Percentiles rank a stretch among this genome's conserved stretches.
Evolutionary conservation across 2,329 filamentous ascomycete genomes (phyloP).

Genomic region (Bipolaris bicolor): DNA sequence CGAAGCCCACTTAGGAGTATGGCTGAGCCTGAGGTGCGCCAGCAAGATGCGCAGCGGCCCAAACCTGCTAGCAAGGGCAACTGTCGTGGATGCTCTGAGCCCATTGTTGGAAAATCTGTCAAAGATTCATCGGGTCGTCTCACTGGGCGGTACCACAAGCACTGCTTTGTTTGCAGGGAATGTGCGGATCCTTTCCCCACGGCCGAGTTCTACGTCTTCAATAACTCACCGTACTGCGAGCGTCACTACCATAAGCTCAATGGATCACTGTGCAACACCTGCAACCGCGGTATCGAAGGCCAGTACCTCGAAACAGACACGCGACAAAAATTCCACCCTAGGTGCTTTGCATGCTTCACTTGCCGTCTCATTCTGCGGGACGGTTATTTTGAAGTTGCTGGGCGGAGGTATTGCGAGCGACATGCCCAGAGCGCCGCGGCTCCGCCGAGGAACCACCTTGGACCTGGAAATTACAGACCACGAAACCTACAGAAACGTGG

Average conservation of each 20-base stretch:
- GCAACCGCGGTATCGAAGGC: slow-evolving; percentile 87
- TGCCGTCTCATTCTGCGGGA: slow-evolving; percentile 76
- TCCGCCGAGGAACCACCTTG: slow-evolving; percentile 48
- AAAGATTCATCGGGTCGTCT: slow-evolving; percentile 91
- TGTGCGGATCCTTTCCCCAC: slow-evolving; percentile 83
- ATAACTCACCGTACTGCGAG: slow-evolving; percentile 88
- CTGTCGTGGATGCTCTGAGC: slow-evolving; percentile 80
- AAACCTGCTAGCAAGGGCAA: slow-evolving; percentile 66
- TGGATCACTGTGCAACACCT: slow-evolving; percentile 80
- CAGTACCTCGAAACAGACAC: slow-evolving; percentile 86
- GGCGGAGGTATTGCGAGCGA: slow-evolving; percentile 81
- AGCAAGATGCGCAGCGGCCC: slow-evolving; percentile 29
- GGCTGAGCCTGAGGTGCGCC: slow-evolving; percentile 24
- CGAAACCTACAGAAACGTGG: slow-evolving; percentile 56
- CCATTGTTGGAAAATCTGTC: slow-evolving; percentile 88
- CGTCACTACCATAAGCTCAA: slow-evolving; percentile 93
- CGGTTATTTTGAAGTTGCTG: slow-evolving; percentile 90
- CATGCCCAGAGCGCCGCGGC: slow-evolving; percentile 71
- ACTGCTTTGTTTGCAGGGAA: slow-evolving; percentile 89
- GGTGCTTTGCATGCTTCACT: slow-evolving; percentile 83
- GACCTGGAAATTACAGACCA: slow-evolving; percentile 44
- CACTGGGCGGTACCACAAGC: slow-evolving; percentile 92
- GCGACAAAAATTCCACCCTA: slow-evolving; percentile 80
- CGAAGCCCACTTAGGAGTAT: slow-evolving; percentile 17
- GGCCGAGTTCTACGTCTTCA: slow-evolving; percentile 88